Percentiles rank a stretch among this genome's conserved stretches.
Evolutionary conservation across 805 yeast species (phyloP).

Genomic region (Yarrowia alimentaria): DNA sequence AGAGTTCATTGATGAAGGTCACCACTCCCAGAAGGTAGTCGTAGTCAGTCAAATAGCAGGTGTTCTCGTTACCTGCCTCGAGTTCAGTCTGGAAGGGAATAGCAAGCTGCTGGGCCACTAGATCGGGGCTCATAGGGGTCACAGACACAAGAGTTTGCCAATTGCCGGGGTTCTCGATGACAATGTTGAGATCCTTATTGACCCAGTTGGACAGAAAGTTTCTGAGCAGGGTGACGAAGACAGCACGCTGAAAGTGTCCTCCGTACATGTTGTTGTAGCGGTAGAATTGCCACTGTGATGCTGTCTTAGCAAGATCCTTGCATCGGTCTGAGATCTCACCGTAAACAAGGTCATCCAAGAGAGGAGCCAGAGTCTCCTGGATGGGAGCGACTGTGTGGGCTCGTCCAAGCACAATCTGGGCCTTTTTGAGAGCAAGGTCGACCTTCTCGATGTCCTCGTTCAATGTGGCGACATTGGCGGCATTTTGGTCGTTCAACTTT

Average conservation of each 20-base stretch:
- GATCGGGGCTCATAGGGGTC: constrained; percentile 10
- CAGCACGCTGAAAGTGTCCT: constrained; percentile 20
- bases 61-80: constrained; percentile 23
- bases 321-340: constrained; percentile 1
- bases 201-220: constrained; percentile 24
- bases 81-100: constrained; percentile 17
- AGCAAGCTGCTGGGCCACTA: constrained; percentile 16
- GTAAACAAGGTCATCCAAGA: constrained; percentile 10
- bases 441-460: constrained; percentile 16
- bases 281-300: constrained; percentile 25
- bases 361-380: constrained; percentile 7
- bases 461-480: constrained; percentile 3
- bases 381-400: constrained; percentile 24
- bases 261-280: constrained; percentile 27
- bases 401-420: constrained; percentile 12
- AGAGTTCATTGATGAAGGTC: constrained; percentile 35
- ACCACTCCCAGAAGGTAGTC: constrained; percentile 38
- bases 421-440: constrained; percentile 7
- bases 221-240: constrained; percentile 1
- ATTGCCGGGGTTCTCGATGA: not conserved
- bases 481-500: constrained; percentile 16
- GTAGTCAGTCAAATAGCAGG: constrained; percentile 32
- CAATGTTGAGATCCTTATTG: not conserved
- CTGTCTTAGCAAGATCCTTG: constrained; percentile 8
- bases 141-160: constrained; percentile 9